Evolutionary conservation across 495 filamentous ascomycete species (phyloP).

Genomic region (Penicillium nucicola): DNA sequence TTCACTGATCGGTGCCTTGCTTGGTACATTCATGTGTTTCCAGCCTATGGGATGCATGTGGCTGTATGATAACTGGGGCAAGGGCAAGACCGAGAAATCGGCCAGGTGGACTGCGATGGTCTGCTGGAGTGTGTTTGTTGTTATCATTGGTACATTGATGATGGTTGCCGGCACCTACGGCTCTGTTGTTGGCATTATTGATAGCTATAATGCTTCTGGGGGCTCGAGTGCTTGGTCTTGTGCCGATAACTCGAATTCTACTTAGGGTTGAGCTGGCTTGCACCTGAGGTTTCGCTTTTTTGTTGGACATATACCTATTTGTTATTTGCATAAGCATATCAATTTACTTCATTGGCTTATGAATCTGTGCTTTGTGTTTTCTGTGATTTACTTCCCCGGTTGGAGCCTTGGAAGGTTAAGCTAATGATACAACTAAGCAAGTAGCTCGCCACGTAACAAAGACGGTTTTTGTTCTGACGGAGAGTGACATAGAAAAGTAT

Average conservation of each 20-base stretch:
- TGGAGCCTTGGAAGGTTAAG: no score
- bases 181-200: slow-evolving; percentile 51
- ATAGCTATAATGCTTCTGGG: slow-evolving; percentile 34
- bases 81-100: slow-evolving; percentile 32
- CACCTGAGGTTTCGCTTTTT: background rate
- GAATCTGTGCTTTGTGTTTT: no score
- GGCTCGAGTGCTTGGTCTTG: slow-evolving; percentile 31
- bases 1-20: slow-evolving; percentile 57
- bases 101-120: slow-evolving; percentile 27
- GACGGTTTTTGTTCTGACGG: no score
- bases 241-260: slow-evolving; percentile 33
- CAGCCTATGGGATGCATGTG: slow-evolving; percentile 47
- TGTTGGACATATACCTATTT: background rate
- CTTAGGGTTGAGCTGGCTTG: background rate
- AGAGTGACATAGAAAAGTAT: no score
- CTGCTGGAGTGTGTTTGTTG: slow-evolving; percentile 26
- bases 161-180: slow-evolving; percentile 59
- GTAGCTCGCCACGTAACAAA: no score
- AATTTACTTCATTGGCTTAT: no score
- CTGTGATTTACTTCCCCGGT: no score
- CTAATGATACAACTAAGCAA: no score
- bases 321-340: background rate
- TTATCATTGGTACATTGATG: slow-evolving; percentile 41
- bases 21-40: slow-evolving; percentile 44
- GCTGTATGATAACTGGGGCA: slow-evolving; percentile 45